A percentile compares a stretch with the other conserved stretches of the same genome.
phyloP scores from a whole-genome alignment of 805 yeast species.

The Yamadazyma kitorensis region DNA sequence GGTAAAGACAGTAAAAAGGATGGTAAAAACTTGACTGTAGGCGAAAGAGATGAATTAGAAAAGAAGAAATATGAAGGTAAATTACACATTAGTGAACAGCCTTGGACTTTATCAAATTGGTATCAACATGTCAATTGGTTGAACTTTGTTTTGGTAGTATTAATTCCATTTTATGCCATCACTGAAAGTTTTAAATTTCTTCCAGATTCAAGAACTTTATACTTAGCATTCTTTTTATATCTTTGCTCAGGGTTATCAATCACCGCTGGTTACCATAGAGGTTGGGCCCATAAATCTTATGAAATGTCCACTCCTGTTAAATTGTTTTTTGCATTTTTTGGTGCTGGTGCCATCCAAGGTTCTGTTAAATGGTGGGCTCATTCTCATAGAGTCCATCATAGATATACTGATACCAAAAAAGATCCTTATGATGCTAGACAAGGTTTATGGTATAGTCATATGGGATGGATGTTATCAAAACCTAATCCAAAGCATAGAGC shows the following conservation, averaged over 20 bases:
- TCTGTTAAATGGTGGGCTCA: conserved; percentile 90
- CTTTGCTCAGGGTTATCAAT: conserved; percentile 66
- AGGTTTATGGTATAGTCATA: conserved; percentile 81
- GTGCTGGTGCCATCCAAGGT: conserved; percentile 82
- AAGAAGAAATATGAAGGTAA: conserved; percentile 36
- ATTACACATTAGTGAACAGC: conserved; percentile 70
- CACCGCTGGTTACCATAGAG: conserved; percentile 82
- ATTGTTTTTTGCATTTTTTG: conserved; percentile 68
- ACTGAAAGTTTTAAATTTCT: conserved; percentile 43
- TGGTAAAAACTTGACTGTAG: conserved; percentile 16
- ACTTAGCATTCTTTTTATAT: conserved; percentile 54
- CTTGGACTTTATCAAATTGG: conserved; percentile 76
- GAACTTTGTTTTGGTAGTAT: conserved; percentile 61
- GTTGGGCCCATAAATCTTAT: conserved; percentile 75
- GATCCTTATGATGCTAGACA: conserved; percentile 85
- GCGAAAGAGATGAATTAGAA: conserved; percentile 38
- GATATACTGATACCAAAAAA: conserved; percentile 79
- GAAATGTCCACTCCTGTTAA: conserved; percentile 60
- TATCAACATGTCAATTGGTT: conserved; percentile 76
- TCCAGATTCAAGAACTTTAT: conserved; percentile 49
- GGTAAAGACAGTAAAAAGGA: conserved; percentile 1
- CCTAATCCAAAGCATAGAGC: conserved; percentile 83
- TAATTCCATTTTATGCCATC: conserved; percentile 58
- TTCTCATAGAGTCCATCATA: conserved; percentile 80
- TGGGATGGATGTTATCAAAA: conserved; percentile 82